Base-by-base conservation (phyloP, 2,329 filamentous ascomycete genomes). In the Penicillium psychrosexuale region DNA sequence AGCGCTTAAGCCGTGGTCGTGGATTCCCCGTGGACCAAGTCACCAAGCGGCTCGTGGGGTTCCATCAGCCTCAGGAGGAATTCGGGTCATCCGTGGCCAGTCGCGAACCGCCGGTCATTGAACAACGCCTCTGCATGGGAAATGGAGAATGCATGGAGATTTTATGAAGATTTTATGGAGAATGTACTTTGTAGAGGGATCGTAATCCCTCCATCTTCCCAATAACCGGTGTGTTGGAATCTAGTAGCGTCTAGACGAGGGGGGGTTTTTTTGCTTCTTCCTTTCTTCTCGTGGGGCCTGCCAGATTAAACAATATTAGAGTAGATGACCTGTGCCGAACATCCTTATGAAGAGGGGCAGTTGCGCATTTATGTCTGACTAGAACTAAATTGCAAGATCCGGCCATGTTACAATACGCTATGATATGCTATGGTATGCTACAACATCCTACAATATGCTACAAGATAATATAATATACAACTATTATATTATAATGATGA, bases 1-100 rank as follows among this genome's bases (percentile, higher is more conserved):
- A 47, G 63, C 63, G 63, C 61, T 63, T 64, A 65, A 63, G 59
- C 51, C 64, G n/a, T 57, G 61, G 63, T 43, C 58, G 39, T 58
- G 56, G 61, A 64, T 59, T 56, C 59, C 59, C 60, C 61, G 60
- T 55, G 36, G 44, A 42, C 48, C 56, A 56, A 57, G 55, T 58
- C 56, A 57, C 55, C 38, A 49, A 50, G 51, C 56, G 47, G 54
- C 52, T 58, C 60, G 60, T 55, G 60, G 60, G 51, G 47, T 33
- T 28, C 53, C 57, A 56, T 64, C 63, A 65, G 63, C 63, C 63
- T 65, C 63, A 49, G 24, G 52, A 33, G 28, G 47, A 36, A 39
- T 39, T 34, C 47, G 27, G 50, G 30, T 24, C 37, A 47, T 27
- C 56, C 36, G 24, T 44, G 31, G 51, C 62, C 62, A 65, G 61